These are phyloP conservation scores for Suillus alpinus DNA, from an alignment of 768 basidiomycete genomes.

Conservation along the genomic window DNA sequence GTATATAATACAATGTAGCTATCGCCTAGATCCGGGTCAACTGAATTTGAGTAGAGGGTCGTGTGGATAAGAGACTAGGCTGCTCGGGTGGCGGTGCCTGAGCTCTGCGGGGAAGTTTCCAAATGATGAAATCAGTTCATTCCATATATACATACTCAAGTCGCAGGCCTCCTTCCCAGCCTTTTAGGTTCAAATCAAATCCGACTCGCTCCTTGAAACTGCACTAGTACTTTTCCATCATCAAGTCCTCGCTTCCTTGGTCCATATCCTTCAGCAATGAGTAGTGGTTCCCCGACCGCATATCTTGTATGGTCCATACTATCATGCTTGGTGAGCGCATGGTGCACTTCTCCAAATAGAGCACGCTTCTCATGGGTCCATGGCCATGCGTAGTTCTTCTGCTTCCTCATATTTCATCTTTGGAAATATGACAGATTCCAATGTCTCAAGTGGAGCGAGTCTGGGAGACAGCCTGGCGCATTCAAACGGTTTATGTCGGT, in stretches of 20 bases:
- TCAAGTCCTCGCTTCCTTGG: background rate
- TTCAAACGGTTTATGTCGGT: slow-evolving; percentile 93
- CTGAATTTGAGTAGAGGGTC: background rate
- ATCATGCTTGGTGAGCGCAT: slow-evolving; percentile 52
- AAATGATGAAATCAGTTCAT: slow-evolving; percentile 12
- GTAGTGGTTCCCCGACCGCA: slow-evolving; percentile 68
- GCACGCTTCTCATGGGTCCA: slow-evolving; percentile 3
- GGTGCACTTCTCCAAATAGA: background rate
- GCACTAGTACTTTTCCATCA: background rate
- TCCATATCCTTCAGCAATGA: slow-evolving; percentile 44
- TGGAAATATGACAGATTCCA: slow-evolving; percentile 78
- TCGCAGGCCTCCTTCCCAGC: slow-evolving; percentile 1
- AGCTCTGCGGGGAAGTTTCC: slow-evolving; percentile 22
- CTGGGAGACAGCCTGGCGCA: slow-evolving; percentile 75
- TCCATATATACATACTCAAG: slow-evolving; percentile 4
- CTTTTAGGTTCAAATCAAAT: background rate
- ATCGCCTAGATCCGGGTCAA: background rate
- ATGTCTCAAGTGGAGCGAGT: slow-evolving; percentile 65
- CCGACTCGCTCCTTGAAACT: background rate
- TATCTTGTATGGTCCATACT: slow-evolving; percentile 78
- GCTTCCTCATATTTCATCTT: slow-evolving; percentile 70
- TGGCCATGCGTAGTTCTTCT: slow-evolving; percentile 50
- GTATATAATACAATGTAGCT: background rate
- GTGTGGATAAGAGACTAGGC: background rate
- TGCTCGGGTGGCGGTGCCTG: slow-evolving; percentile 1